A percentile compares a stretch with the other conserved stretches of the same genome.
phyloP scores from a whole-genome alignment of 208 protist genomes.

The Sergeia podlipaevii region DNA sequence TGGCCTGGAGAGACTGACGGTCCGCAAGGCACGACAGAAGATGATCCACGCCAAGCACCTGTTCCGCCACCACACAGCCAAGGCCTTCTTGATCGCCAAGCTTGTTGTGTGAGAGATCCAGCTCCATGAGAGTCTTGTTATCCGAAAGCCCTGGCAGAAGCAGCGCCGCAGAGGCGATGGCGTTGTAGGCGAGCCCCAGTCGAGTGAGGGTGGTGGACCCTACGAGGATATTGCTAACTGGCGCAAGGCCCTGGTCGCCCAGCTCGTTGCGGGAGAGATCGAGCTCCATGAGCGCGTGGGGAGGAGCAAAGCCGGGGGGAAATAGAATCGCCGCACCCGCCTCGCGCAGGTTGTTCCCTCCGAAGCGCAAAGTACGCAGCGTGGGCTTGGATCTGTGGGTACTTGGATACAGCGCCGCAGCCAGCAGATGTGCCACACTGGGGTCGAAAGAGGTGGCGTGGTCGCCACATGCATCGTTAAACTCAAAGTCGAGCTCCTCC shows the following conservation, averaged over 20 bases:
- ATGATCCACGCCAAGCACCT: conserved; percentile 21
- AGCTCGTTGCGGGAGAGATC: conserved; percentile 70
- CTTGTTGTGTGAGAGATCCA: conserved; percentile 75
- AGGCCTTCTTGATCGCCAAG: conserved; percentile 48
- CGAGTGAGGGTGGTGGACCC: conserved; percentile 23
- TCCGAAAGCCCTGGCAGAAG: conserved; percentile 29
- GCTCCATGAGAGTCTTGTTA: conserved; percentile 20
- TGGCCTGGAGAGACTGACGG: conserved; percentile 27
- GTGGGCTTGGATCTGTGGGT: conserved; percentile 14
- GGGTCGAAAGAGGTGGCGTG: conserved; percentile 44
- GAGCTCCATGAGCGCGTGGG: conserved; percentile 39
- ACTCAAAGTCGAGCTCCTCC: conserved; percentile 70
- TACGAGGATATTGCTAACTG: conserved; percentile 35
- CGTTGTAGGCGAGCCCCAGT: conserved; percentile 64
- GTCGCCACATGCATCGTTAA: conserved; percentile 74
- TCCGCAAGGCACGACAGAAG: conserved; percentile 29
- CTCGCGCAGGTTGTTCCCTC: conserved; percentile 64
- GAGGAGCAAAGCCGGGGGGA: conserved; percentile 12
- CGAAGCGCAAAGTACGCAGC: conserved; percentile 34
- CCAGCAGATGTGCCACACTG: conserved; percentile 31
- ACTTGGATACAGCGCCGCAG: conserved; percentile 36
- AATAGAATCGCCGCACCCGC: conserved; percentile 46
- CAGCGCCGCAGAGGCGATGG: conserved; percentile 25
- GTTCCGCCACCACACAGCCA: conserved; percentile 20
- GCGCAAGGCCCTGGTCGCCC: conserved; percentile 34